Conservation (phyloP, 177 flowering plant species). For the Vitis hybrid region DNA sequence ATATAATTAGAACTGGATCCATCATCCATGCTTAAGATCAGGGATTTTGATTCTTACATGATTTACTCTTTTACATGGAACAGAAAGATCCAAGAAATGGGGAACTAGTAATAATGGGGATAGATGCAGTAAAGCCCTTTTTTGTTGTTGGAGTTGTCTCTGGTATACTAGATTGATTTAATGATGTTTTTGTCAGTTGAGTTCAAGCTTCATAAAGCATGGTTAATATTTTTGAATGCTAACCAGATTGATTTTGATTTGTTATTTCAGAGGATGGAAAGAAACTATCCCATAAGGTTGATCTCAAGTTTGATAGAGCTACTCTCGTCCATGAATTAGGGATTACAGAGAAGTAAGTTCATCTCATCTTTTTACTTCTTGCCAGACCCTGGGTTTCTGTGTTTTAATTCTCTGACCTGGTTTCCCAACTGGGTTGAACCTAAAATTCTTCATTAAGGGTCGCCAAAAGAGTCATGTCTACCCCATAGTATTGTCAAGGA, state of each 20-base stretch:
- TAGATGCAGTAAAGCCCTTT: slow-evolving; percentile 43
- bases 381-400: too few relatives aligned
- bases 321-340: slow-evolving; percentile 51
- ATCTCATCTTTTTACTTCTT: too few relatives aligned
- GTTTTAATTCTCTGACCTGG: too few relatives aligned
- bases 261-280: slow-evolving; percentile 46
- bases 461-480: too few relatives aligned
- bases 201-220: too few relatives aligned
- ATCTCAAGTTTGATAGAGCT: slow-evolving; percentile 38
- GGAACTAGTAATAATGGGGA: slow-evolving; percentile 56
- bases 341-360: slow-evolving; percentile 41
- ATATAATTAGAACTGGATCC: too few relatives aligned
- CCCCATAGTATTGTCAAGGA: too few relatives aligned
- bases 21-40: too few relatives aligned
- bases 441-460: too few relatives aligned
- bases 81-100: slow-evolving; percentile 57
- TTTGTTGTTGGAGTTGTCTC: slow-evolving; percentile 48
- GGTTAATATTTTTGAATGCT: too few relatives aligned
- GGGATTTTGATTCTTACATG: neutral
- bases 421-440: too few relatives aligned
- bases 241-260: too few relatives aligned
- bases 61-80: neutral
- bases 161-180: slow-evolving; percentile 25
- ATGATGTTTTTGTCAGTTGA: neutral
- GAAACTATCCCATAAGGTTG: slow-evolving; percentile 45